Base-by-base conservation (phyloP, 2,329 filamentous ascomycete genomes). In the Trichophyton benhamiae region DNA sequence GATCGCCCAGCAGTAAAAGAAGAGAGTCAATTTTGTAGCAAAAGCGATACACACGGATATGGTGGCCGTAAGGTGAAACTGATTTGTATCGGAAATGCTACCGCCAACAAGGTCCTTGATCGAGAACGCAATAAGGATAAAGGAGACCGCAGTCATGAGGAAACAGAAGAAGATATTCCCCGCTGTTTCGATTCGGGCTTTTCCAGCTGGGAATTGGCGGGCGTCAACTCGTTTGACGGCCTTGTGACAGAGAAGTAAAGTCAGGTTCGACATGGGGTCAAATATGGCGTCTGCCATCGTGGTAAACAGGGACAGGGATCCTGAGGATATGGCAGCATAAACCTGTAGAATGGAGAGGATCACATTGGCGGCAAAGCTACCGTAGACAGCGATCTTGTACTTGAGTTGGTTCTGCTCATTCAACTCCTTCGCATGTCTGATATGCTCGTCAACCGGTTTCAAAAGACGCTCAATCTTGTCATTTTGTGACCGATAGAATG, bases 111-210 rank as follows among this genome's bases (percentile, higher is more conserved):
- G 79, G 62, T 95, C 86, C 61, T 85, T 82, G 30, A 84, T 80
- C 0, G 91, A 91, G 72, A 96, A 89, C 22, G 92, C 90, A 68
- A 99, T 94, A 61, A 99, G 84, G 70, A 97, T 90, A 66, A 95
- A 80, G 0, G 91, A 96, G 6, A 97, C 92, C 8, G 90, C 80
- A 20, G 86, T 91, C 94, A 99, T 97, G 68, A 99, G 80, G 74
- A 95, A 95, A 75, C 91, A 96, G 75, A 99, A 99, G 63, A 87
- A 85, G 66, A 97, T 96, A 70, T 97, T 99, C 59, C 94, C 94
- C 0, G 91, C 89, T 0, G 91, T 97, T 75, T 97, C 92, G 64
- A 99, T 88, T 33, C 94, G 87, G 3, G 91, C 91, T 73, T 96
- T 96, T 65, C 92, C 92, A 0, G 88, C 91, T 0, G 92, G 92